Evolutionary conservation across 345 rosid genomes (phyloP), one percentile per base, ranked within the genome.

Genomic region (Combretum micranthum): DNA sequence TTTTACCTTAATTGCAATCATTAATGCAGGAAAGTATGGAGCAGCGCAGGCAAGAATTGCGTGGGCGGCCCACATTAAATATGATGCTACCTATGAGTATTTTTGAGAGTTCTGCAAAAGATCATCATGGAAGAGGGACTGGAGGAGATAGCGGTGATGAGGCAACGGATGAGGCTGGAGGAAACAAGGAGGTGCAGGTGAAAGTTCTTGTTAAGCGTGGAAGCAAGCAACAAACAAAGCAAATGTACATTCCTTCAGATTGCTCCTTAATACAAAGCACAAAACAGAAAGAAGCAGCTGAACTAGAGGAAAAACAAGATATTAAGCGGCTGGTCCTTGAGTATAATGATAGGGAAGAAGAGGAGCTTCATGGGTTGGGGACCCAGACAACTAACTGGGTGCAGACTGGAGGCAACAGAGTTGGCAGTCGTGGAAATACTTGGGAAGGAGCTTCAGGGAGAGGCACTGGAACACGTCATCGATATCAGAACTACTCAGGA

Each of bases 161-260:
- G 72, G 66, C 75, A 32, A 56, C 77, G 76, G 95, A 94, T 53
- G 95, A 80, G 52, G 66, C 66, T 14, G 92, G 85, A 63, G 90
- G 74, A 67, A 79, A 60, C 66, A 87, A 85, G 66, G 96, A 87
- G 62, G 90, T 94, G 53, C 95, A 81, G 62, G 99, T 94, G 64
- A 94, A 87, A 71, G 99, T 94, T 58, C 87, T 94, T 8, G 95
- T 94, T 77, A 94, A 94, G 72, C 85, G 96, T 61, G 97, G 96
- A 57, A 87, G 83, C 75, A 94, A 94, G 78, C 97, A 94, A 68
- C 99, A 94, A 58, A 87, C 92, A 9, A 89, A 77, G 64, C 96
- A 89, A 80, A 87, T 93, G 96, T 76, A 71, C 52, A 83, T 93
- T 67, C 99, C 99, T 6, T 72, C 82, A 60, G 99, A 89, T 76